Evolutionary conservation across 495 filamentous ascomycete species (phyloP).

Genomic region (Aspergillus hancockii): DNA sequence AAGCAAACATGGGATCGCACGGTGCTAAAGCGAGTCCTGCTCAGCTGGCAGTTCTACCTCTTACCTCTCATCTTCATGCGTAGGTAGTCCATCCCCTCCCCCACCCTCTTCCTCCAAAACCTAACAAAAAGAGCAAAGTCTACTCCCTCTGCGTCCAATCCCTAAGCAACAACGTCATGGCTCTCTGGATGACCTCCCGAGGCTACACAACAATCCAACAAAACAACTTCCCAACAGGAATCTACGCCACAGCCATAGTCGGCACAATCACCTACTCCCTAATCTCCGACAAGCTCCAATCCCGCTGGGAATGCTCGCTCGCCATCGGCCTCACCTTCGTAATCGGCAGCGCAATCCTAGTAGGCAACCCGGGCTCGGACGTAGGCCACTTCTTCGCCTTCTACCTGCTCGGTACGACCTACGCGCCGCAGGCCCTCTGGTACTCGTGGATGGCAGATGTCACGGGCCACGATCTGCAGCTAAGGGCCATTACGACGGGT

Average conservation of each 20-base stretch:
- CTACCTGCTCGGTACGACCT: conserved; percentile 37
- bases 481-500: conserved; percentile 36
- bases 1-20: conserved; percentile 33
- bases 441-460: conserved; percentile 41
- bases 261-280: conserved; percentile 34
- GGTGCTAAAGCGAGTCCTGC: conserved; percentile 30
- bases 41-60: conserved; percentile 40
- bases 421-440: conserved; percentile 39
- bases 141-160: conserved; percentile 36
- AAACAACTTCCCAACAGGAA: conserved; percentile 37
- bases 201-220: conserved; percentile 36
- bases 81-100: conserved; percentile 12
- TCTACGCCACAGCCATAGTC: conserved; percentile 35
- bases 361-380: conserved; percentile 23
- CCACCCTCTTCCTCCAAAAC: neutral
- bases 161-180: conserved; percentile 39
- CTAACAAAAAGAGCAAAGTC: conserved; percentile 14
- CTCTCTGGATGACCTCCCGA: conserved; percentile 37
- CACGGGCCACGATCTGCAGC: conserved; percentile 34
- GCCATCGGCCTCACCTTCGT: conserved; percentile 36
- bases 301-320: conserved; percentile 37
- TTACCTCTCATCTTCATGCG: conserved; percentile 39
- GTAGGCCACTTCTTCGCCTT: conserved; percentile 36
- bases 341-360: conserved; percentile 35
- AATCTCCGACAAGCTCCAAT: conserved; percentile 35